Base-by-base conservation (phyloP, 2,329 filamentous ascomycete species). In the Proliferodiscus dingleyae region DNA sequence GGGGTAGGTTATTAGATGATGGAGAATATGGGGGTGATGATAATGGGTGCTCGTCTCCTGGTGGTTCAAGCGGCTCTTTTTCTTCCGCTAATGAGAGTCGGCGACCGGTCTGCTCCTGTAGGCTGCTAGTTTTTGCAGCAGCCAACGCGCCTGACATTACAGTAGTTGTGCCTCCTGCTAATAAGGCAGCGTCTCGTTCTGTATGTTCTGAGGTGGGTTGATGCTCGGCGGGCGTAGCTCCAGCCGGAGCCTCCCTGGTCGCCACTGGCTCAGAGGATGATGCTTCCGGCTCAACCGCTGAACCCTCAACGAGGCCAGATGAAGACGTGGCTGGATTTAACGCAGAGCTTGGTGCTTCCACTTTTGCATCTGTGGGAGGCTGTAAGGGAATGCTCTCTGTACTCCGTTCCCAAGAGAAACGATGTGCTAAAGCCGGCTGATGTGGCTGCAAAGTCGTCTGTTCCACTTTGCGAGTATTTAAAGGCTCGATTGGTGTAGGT, bases 61-160 rank as follows among this genome's bases (percentile, higher is more conserved):
- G 63, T 13, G 66, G 63, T 5, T 62, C 55, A 39, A 65, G 64
- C 16, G 68, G 57, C 9, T 65, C 59, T 50, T 71, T 73, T 49
- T 77, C 73, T 11, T 77, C 70, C 2, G 66, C 65, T 2, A 71
- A 58, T 2, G 72, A 74, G 18, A 67, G 50, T 13, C 61, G 63
- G 23, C 44, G 57, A 34, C 39, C 30, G 18, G 49, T 43, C 13
- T 30, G 11, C 13, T 43, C 28, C n/a, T 28, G 47, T 21, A 40
- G 40, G 19, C 18, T 40, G 18, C 24, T 28, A 29, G 19, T 24
- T 11, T 10, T 41, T 18, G 4, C 23, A 24, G 36, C 32, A 32
- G 44, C 41, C 2, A 36, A 26, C 19, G 45, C 49, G 7, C 36
- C 48, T 16, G 47, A 40, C 41, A 24, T 42, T 8, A 32, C 48